Evolutionary conservation across 2,329 filamentous ascomycete species (phyloP), one percentile per base, ranked within the genome.

Genomic region (Pyricularia grisea): DNA sequence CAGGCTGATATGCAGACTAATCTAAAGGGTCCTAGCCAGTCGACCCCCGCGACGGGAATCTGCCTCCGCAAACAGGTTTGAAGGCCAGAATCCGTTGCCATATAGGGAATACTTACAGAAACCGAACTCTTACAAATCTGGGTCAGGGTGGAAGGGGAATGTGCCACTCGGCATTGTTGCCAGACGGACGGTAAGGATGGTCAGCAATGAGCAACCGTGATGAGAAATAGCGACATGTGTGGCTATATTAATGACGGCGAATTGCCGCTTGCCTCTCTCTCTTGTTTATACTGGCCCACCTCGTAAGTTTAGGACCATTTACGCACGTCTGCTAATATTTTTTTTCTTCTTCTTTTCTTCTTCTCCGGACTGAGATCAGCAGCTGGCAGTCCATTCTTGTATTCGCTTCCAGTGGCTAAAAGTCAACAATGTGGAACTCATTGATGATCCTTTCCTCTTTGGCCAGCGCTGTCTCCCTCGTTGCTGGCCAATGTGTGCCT

Each of bases 361-460:
- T n/a, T n/a, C n/a, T n/a, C n/a, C n/a, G n/a, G n/a, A 36, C 30
- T n/a, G 9, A 65, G 5, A 65, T 30, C 14, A 36, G 28, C 30
- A 30, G 30, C 25, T 25, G 33, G 25, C 30, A 36, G 20, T 7
- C 7, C 23, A 17, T 31, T 14, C 30, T 11, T 28, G 30, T 12
- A 14, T 20, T 65, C 14, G 23, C 23, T 25, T 67, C 31, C 36
- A 14, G n/a, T n/a, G 36, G 20, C 27, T 9, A 30, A 33, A 9
- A 17, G 63, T 9, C n/a, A 14, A 72, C 70, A 28, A 76, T 75
- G 74, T 71, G 67, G 70, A 70, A 69, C 60, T 72, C 71, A 14
- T 28, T 67, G 12, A 25, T 71, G 20, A 30, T 74, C 55, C 27
- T 74, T n/a, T 72, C 72, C 27, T 71, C 69, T n/a, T 60, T 74